Conservation (phyloP, 345 rosid genomes). For the Eucalyptus pauciflora region DNA sequence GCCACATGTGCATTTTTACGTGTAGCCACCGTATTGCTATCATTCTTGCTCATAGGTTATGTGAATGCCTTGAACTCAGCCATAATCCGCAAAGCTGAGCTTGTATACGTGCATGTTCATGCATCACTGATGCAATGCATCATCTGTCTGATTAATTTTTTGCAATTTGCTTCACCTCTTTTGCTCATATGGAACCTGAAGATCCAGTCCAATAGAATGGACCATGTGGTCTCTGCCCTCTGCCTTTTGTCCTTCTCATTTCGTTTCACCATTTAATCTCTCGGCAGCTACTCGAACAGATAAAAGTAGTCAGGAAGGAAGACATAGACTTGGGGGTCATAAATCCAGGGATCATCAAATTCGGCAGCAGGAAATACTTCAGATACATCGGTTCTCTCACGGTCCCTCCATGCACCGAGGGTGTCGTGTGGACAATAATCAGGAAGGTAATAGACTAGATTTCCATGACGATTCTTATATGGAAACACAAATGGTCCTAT, state of each 20-base stretch:
- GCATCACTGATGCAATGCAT: neutral
- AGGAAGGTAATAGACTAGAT: constrained; percentile 16
- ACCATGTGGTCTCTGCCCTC: neutral
- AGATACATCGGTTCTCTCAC: constrained; percentile 66
- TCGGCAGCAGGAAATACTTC: constrained; percentile 43
- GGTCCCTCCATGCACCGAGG: constrained; percentile 66
- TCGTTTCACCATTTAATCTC: neutral
- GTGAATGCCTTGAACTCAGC: neutral
- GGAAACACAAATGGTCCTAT: neutral
- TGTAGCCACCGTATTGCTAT: neutral
- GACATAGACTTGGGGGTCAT: constrained; percentile 17
- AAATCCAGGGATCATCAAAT: constrained; percentile 36
- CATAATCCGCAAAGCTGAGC: neutral
- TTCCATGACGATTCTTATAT: neutral
- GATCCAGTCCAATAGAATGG: neutral
- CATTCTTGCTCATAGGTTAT: neutral
- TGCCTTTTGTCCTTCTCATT: neutral
- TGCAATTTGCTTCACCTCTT: neutral
- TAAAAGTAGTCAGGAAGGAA: constrained; percentile 6
- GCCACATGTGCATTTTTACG: neutral
- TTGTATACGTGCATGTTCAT: neutral
- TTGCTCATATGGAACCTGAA: neutral
- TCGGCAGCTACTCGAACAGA: constrained; percentile 27
- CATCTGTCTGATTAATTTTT: neutral
- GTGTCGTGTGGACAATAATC: constrained; percentile 59